Base-by-base conservation (phyloP, 2,329 filamentous ascomycete species). In the Sphaerostilbella broomeana region DNA sequence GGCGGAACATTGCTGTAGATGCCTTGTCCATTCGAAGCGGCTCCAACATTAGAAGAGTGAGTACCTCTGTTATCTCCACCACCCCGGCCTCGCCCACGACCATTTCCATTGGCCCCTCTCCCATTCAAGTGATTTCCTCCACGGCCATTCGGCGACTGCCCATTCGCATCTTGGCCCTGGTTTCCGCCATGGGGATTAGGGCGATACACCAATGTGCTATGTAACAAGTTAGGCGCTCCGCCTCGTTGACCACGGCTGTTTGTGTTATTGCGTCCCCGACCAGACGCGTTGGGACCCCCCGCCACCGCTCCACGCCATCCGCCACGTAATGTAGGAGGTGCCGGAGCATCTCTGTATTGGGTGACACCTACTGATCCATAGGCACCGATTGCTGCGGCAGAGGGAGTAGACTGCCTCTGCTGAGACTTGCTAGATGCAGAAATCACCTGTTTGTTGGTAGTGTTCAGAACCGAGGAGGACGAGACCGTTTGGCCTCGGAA, bases 401-500 rank as follows among this genome's bases (percentile, higher is more conserved):
- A 20, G 6, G 65, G 51, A 4, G 67, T 58, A 7, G 68, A 68
- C 30, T 70, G 69, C 48, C 75, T 75, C 46, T 76, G 73, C 54
- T 61, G 60, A 3, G 61, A 59, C 35, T 53, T 64, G 49, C 50
- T 75, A 35, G 84, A 77, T 43, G 75, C 73, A 44, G 78, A 81
- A 28, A 94, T 70, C 15, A 95, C 75, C 64, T 98, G 92, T 51
- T 77, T 82, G 55, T 89, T 72, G 2, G 81, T 82, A 41, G 94
- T 69, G 63, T 98, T 98, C 22, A 98, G 73, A 2, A 97, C 88
- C 1, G 86, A 84, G n/a, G 84, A 84, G 6, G 83, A 77, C 2
- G 87, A 79, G 4, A 98, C 88, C 0, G 92, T 95, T 59, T 92
- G 89, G 37, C 92, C 92, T 24, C 90, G 80, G 78, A 98, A 98